These are phyloP conservation scores for Phaffia australis DNA, from an alignment of 768 basidiomycete species.

Conservation along the genomic window DNA sequence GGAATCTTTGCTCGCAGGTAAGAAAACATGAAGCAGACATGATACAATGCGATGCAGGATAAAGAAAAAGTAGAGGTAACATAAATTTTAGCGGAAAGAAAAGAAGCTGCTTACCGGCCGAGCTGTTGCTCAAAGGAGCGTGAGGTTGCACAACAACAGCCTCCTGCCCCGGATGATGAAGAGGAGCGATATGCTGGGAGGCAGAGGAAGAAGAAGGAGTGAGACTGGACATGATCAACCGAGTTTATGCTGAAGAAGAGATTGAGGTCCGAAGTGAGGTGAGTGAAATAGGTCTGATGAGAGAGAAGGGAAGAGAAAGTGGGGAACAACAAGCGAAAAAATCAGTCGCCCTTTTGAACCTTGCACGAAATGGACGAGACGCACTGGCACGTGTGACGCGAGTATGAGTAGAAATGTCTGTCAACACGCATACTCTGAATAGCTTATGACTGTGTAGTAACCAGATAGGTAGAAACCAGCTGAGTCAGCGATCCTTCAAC, in stretches of 20 bases:
- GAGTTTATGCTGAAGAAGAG: constrained; percentile 3
- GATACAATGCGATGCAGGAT: neutral
- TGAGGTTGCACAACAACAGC: constrained; percentile 68
- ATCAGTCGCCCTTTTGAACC: neutral
- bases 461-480: no score
- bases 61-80: neutral
- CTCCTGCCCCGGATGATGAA: constrained; percentile 74
- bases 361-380: no score
- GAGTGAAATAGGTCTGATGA: constrained; percentile 22
- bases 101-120: constrained; percentile 39
- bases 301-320: neutral
- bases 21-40: neutral
- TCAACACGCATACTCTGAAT: no score
- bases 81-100: neutral
- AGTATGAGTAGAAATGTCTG: no score
- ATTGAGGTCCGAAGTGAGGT: constrained; percentile 3
- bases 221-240: neutral
- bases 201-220: constrained; percentile 45
- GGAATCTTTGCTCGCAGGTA: neutral
- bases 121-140: constrained; percentile 60
- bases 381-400: no score
- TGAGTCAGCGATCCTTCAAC: no score
- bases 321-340: neutral
- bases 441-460: no score
- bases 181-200: constrained; percentile 67